These are phyloP conservation scores for Ascochyta clinopodiicola DNA, from an alignment of 2,329 filamentous ascomycete genomes.

Conservation along the genomic window DNA sequence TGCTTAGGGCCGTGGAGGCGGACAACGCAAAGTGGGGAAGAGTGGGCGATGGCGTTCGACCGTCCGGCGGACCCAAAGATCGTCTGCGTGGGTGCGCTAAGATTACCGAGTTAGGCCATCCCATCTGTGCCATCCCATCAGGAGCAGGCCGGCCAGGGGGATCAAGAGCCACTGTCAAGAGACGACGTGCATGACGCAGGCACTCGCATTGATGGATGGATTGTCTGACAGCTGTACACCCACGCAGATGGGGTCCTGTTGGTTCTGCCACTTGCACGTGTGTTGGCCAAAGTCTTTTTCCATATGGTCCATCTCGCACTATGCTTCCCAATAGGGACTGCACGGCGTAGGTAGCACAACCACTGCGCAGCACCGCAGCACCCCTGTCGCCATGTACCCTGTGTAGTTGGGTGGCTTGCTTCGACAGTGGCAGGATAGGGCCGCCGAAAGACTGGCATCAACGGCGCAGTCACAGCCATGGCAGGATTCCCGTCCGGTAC, in stretches of 20 bases:
- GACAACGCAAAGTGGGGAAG: slow-evolving; percentile 16
- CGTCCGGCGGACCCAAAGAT: slow-evolving; percentile 11
- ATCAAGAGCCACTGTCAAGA: not conserved
- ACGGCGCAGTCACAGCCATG: slow-evolving; percentile 27
- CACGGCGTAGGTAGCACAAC: slow-evolving; percentile 22
- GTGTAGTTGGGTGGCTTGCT: not conserved
- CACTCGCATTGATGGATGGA: slow-evolving; percentile 1
- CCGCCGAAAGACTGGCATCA: slow-evolving; percentile 26
- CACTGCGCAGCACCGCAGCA: slow-evolving; percentile 10
- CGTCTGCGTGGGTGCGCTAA: slow-evolving; percentile 3
- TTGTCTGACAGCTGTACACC: slow-evolving; percentile 14
- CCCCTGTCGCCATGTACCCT: not conserved
- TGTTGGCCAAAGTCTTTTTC: not conserved
- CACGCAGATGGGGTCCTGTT: not conserved
- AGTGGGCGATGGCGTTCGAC: slow-evolving; percentile 15
- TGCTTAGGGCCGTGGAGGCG: not conserved
- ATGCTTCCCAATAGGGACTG: slow-evolving; percentile 14
- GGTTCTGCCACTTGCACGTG: not conserved
- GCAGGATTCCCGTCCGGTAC: slow-evolving; percentile 28
- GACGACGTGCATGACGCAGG: slow-evolving; percentile 16
- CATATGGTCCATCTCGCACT: slow-evolving; percentile 10
- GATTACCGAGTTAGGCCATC: no score
- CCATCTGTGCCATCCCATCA: no score
- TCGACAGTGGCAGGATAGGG: slow-evolving; percentile 25
- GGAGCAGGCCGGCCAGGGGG: no score